Evolutionary conservation across 768 basidiomycete species (phyloP).

Genomic region (Termitomyces sp.): DNA sequence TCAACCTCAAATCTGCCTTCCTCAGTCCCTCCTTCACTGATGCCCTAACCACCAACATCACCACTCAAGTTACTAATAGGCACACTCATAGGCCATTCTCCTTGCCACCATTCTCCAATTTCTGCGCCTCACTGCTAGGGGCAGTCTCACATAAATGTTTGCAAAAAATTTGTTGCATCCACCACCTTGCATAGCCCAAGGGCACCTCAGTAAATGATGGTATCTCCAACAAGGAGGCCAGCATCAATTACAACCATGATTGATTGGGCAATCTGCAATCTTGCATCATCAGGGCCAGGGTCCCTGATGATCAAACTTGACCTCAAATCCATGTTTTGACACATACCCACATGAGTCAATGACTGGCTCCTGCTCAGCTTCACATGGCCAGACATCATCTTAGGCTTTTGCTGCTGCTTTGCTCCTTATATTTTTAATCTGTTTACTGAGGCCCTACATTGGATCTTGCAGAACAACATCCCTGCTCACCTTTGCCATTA

Average conservation of each 20-base stretch:
- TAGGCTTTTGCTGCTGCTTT: neutral
- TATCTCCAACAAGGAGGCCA: neutral
- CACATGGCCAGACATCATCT: neutral
- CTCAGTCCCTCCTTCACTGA: too few species aligned
- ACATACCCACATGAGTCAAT: neutral
- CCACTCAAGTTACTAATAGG: too few species aligned
- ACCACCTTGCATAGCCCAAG: too few species aligned
- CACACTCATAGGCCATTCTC: too few species aligned
- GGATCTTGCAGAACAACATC: neutral
- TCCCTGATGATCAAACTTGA: neutral
- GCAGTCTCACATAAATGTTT: too few species aligned
- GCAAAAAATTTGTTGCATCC: too few species aligned
- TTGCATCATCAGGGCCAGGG: neutral
- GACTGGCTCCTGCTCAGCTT: neutral
- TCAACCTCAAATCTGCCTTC: too few species aligned
- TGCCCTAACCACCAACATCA: too few species aligned
- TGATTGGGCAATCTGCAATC: neutral
- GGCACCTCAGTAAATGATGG: neutral
- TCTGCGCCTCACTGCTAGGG: too few species aligned
- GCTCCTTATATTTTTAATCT: neutral
- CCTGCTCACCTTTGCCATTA: neutral
- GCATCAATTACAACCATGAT: neutral
- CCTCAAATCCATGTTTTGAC: neutral
- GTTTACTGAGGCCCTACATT: neutral
- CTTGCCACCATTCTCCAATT: too few species aligned